These are phyloP conservation scores for Xerocomus spinulosus DNA, from an alignment of 768 basidiomycete genomes.

Conservation along the genomic window DNA sequence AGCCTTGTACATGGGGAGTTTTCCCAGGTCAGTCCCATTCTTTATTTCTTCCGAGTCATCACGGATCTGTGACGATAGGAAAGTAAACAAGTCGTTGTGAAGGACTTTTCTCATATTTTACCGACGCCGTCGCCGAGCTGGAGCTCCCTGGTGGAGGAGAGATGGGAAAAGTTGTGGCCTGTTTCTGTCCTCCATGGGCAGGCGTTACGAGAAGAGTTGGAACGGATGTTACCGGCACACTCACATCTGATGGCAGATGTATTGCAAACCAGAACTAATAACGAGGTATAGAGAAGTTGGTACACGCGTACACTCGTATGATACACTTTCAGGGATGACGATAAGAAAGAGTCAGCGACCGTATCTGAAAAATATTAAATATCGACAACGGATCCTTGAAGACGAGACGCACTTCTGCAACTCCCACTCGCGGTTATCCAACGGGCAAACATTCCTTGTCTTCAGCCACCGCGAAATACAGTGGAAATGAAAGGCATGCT, in stretches of 20 bases:
- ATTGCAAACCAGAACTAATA: background rate
- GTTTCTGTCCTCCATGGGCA: slow-evolving; percentile 12
- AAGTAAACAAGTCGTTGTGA: slow-evolving; percentile 48
- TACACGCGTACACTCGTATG: slow-evolving; percentile 18
- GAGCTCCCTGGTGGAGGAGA: slow-evolving; percentile 25
- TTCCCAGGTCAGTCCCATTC: slow-evolving; percentile 12
- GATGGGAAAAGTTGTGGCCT: slow-evolving; percentile 22
- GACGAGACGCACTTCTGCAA: slow-evolving; percentile 77
- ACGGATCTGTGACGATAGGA: slow-evolving; percentile 14
- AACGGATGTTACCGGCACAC: slow-evolving; percentile 13
- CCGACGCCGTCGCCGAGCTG: slow-evolving; percentile 78
- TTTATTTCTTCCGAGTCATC: background rate
- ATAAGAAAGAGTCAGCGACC: slow-evolving; percentile 33
- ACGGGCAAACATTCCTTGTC: slow-evolving; percentile 91
- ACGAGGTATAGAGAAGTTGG: background rate
- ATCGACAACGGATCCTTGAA: background rate
- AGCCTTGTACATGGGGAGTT: background rate
- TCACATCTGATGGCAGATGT: background rate
- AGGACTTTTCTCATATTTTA: slow-evolving; percentile 84
- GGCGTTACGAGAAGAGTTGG: slow-evolving; percentile 14
- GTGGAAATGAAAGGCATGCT: slow-evolving; percentile 99
- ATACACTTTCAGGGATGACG: slow-evolving; percentile 12
- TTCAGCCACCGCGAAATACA: slow-evolving; percentile 99
- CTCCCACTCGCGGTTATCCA: slow-evolving; percentile 97
- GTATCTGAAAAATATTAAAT: slow-evolving; percentile 29